A percentile compares a stretch with the other conserved stretches of the same genome.
Conservation (phyloP, 78 protist species). For the Neovahlkampfia damariscottae region DNA sequence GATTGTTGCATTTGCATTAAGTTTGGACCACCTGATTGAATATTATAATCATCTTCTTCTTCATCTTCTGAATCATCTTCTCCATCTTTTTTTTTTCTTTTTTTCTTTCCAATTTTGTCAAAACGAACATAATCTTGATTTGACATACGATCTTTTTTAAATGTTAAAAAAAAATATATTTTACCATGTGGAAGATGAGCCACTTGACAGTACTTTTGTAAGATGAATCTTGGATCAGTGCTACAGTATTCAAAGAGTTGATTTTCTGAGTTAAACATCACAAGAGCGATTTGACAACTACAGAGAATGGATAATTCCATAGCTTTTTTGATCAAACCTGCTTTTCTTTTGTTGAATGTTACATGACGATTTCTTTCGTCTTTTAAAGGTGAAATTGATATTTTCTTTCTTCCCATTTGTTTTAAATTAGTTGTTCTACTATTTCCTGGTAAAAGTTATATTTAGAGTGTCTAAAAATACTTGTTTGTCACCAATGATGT, state of each 20-base stretch:
- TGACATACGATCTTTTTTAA: neutral
- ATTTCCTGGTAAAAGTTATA: no score
- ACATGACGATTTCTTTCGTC: conserved; percentile 27
- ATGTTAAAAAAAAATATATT: no score
- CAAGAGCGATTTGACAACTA: conserved; percentile 58
- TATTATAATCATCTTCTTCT: neutral
- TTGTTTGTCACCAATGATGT: no score
- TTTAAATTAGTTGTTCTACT: no score
- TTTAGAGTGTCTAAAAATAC: no score
- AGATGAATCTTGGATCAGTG: conserved; percentile 1
- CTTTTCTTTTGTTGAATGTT: conserved; percentile 65
- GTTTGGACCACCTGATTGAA: neutral
- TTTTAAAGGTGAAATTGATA: neutral
- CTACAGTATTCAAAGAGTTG: neutral
- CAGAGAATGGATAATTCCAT: conserved; percentile 64
- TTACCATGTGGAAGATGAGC: conserved; percentile 10
- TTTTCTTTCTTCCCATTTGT: conserved; percentile 33
- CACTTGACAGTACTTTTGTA: neutral
- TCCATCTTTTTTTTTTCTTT: neutral
- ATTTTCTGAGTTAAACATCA: conserved; percentile 27
- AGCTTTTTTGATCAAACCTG: conserved; percentile 72
- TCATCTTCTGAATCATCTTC: neutral
- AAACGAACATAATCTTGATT: neutral
- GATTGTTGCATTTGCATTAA: neutral
- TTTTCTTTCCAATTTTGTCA: neutral